Conservation (phyloP, 2,329 filamentous ascomycete genomes). For the Ceratocystis ficicola region DNA sequence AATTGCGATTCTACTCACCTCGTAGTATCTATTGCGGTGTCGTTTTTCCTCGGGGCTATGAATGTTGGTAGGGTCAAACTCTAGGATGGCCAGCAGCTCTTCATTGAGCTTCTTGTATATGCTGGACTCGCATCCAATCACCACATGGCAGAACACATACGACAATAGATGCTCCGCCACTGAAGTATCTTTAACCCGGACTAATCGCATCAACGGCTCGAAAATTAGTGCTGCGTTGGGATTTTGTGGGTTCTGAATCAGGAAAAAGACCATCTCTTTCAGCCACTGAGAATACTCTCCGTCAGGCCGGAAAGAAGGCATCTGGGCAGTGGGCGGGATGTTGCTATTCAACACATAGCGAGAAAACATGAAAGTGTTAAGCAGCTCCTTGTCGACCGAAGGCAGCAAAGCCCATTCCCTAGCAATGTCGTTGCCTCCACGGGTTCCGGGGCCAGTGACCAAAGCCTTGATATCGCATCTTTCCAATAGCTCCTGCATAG, state of each 20-base stretch:
- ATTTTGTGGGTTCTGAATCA: constrained; percentile 66
- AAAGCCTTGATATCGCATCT: constrained; percentile 57
- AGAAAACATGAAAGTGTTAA: constrained; percentile 81
- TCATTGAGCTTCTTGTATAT: constrained; percentile 25
- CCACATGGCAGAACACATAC: constrained; percentile 71
- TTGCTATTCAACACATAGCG: constrained; percentile 62
- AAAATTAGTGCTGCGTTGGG: constrained; percentile 67
- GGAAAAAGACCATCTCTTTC: constrained; percentile 63
- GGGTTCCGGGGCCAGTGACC: constrained; percentile 30
- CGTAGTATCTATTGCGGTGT: constrained; percentile 71
- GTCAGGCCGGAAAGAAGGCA: constrained; percentile 32
- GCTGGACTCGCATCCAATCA: constrained; percentile 44
- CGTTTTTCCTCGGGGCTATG: constrained; percentile 44
- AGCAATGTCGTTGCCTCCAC: constrained; percentile 48
- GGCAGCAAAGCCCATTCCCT: constrained; percentile 68
- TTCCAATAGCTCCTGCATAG: constrained; percentile 81
- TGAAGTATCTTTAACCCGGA: constrained; percentile 72
- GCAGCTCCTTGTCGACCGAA: constrained; percentile 61
- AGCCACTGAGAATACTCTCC: constrained; percentile 66
- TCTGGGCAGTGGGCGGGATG: constrained; percentile 39
- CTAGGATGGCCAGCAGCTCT: constrained; percentile 66
- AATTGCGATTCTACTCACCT: constrained; percentile 44
- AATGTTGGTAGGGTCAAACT: constrained; percentile 40
- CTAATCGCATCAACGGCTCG: constrained; percentile 65
- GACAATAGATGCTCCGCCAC: constrained; percentile 83